Base-by-base conservation (phyloP, 257 asterid genomes). In the Gentiana straminea region DNA sequence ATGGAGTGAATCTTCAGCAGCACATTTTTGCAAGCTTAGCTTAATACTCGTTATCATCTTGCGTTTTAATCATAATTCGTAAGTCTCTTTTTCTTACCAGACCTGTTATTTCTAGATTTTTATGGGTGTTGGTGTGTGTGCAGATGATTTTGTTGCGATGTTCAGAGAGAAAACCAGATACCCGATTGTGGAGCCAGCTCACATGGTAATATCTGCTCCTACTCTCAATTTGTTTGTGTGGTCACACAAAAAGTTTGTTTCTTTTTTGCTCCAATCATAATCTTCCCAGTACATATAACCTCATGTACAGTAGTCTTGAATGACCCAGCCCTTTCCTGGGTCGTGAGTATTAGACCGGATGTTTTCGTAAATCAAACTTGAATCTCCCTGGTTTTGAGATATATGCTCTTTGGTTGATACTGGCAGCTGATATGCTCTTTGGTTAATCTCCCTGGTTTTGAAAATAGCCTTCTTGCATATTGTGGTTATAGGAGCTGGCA, bases 161-260 rank as follows among this genome's bases (percentile, higher is more conserved):
- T 92, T 88, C 69, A 76, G 77, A 68, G 91, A 77, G 57, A 92
- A 75, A 67, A 88, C 84, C 15, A 82, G 80, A 13, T 85, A 83
- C 57, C 81, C 86, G 0, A 85, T 92, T 3, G 94, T 92, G 68
- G 99, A 92, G 82, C 97, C 95, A 58, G 99, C 99, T 57, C 97
- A 92, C 70, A 92, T 92, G 99, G 99, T 88, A 83, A 46, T 44
- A 10, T 39, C 50, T 57, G 51, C 61, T 37, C 8, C 33, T 46
- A 44, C 52, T 33, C 12, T 52, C 49, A 41, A 13, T 51, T 44
- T 48, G 13, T 52, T 34, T 35, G 1, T 9, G 7, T 51, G 6
- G 47, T 4, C 10, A 54, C 43, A 34, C 37, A 52, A 51, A 8
- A 4, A 2, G 12, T 52, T 15, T n/a, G 35, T 51, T 57, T 39